Conservation (phyloP, 1,284 basidiomycete species). For the Apiotrichum gracile region DNA sequence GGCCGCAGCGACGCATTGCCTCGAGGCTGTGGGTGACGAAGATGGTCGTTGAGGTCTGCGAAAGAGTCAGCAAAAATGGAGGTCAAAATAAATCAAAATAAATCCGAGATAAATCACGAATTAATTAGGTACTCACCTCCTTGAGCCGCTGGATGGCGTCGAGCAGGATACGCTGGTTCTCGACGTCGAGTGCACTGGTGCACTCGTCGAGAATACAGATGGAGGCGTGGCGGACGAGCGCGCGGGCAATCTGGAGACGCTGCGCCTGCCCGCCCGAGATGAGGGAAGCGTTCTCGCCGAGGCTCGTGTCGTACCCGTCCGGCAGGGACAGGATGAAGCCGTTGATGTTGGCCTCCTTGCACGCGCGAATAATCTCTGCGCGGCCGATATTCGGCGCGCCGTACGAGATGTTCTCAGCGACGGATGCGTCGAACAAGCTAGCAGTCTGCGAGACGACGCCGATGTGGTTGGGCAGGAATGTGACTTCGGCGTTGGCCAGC, state of each 20-base stretch:
- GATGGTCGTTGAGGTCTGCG: slow-evolving; percentile 63
- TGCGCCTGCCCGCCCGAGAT: slow-evolving; percentile 95
- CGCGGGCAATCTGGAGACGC: slow-evolving; percentile 83
- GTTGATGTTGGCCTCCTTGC: slow-evolving; percentile 70
- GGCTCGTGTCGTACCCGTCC: slow-evolving; percentile 72
- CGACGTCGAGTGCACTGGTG: no score
- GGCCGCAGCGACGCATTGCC: slow-evolving; percentile 87
- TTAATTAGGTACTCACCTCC: slow-evolving; percentile 39
- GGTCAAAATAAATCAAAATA: no score
- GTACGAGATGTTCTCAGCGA: slow-evolving; percentile 82
- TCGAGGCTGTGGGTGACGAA: slow-evolving; percentile 90
- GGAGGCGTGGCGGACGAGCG: slow-evolving; percentile 63
- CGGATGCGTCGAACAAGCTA: slow-evolving; percentile 75
- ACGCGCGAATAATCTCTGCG: slow-evolving; percentile 62
- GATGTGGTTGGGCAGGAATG: slow-evolving; percentile 71
- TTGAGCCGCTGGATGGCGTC: slow-evolving; percentile 65
- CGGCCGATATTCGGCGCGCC: slow-evolving; percentile 58
- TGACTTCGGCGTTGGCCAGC: slow-evolving; percentile 58
- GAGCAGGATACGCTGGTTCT: slow-evolving; percentile 72
- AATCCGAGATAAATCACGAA: not conserved
- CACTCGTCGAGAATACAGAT: no score
- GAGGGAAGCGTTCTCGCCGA: slow-evolving; percentile 82
- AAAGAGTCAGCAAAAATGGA: not conserved
- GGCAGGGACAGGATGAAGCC: slow-evolving; percentile 79
- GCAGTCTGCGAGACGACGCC: slow-evolving; percentile 80